phyloP scores from a whole-genome alignment of 2,329 filamentous ascomycete genomes.

The Phialophora chinensis region DNA sequence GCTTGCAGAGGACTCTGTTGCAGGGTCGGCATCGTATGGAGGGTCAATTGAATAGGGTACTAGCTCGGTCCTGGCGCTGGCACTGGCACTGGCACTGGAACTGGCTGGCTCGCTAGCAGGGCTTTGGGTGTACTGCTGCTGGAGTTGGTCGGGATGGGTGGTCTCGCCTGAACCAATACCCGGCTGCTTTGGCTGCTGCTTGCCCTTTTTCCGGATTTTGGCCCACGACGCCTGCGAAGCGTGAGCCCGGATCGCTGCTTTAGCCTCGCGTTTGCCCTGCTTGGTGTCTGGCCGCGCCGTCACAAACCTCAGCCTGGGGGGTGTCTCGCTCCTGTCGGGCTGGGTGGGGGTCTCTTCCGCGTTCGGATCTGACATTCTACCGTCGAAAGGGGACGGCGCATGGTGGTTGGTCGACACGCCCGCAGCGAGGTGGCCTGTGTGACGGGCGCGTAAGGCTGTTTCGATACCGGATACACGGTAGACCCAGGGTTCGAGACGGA shows the following conservation, averaged over 20 bases:
- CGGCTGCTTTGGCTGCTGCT: slow-evolving; percentile 4
- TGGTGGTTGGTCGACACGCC: slow-evolving; percentile 13
- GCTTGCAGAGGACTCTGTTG: slow-evolving; percentile 1
- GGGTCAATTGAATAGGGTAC: slow-evolving; percentile 3
- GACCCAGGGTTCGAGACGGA: not conserved
- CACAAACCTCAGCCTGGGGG: slow-evolving; percentile 9
- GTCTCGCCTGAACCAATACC: not conserved
- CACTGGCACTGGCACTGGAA: not conserved
- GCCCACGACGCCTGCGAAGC: slow-evolving; percentile 19
- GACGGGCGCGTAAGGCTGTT: not conserved
- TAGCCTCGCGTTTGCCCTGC: slow-evolving; percentile 14
- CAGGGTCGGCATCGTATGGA: not conserved
- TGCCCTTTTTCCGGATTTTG: slow-evolving; percentile 19
- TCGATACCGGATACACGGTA: not conserved
- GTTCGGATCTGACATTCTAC: slow-evolving; percentile 16
- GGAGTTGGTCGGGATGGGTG: not conserved
- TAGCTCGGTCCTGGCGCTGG: not conserved
- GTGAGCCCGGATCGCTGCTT: slow-evolving; percentile 17
- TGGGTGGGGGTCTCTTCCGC: slow-evolving; percentile 3
- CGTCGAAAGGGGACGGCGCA: not conserved
- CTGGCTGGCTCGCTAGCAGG: not conserved
- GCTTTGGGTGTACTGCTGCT: not conserved
- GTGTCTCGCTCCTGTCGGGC: not conserved
- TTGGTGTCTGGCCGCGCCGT: slow-evolving; percentile 12
- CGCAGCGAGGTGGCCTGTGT: not conserved